Evolutionary conservation across 768 basidiomycete genomes (phyloP).

Genomic region (Macrolepiota dolichaula): DNA sequence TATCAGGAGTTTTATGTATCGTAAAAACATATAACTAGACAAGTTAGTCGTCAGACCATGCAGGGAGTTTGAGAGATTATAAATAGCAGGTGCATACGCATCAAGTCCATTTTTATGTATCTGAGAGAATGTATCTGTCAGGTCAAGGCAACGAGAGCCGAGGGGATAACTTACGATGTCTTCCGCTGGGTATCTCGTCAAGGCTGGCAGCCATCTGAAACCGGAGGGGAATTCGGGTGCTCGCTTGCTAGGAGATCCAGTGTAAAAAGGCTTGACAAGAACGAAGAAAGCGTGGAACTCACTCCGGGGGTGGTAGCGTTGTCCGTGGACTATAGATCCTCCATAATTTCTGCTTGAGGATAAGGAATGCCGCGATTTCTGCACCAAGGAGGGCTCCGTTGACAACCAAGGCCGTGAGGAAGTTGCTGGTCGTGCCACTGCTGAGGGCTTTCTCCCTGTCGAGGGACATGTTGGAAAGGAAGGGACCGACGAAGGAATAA

Average conservation of each 20-base stretch:
- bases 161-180: conserved; percentile 37
- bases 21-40: conserved; percentile 49
- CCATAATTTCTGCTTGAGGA: conserved; percentile 53
- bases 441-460: conserved; percentile 18
- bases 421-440: conserved; percentile 41
- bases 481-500: not conserved
- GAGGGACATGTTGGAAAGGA: not conserved
- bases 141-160: no score
- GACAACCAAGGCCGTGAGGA: conserved; percentile 57
- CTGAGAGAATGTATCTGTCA: conserved; percentile 21
- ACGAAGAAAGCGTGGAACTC: conserved; percentile 18
- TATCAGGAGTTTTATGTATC: conserved; percentile 63
- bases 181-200: conserved; percentile 35
- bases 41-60: not conserved
- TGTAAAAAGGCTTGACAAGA: not conserved
- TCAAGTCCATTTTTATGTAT: conserved; percentile 64
- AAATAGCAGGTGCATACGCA: conserved; percentile 47
- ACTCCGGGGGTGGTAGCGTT: conserved; percentile 56
- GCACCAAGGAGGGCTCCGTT: conserved; percentile 45
- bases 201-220: conserved; percentile 49
- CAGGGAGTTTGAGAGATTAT: not conserved
- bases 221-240: conserved; percentile 40
- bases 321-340: conserved; percentile 62
- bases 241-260: conserved; percentile 33
- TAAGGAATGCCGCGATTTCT: conserved; percentile 52